phyloP scores from a whole-genome alignment of 2,329 filamentous ascomycete genomes.

The Pseudogymnoascus sp. region DNA sequence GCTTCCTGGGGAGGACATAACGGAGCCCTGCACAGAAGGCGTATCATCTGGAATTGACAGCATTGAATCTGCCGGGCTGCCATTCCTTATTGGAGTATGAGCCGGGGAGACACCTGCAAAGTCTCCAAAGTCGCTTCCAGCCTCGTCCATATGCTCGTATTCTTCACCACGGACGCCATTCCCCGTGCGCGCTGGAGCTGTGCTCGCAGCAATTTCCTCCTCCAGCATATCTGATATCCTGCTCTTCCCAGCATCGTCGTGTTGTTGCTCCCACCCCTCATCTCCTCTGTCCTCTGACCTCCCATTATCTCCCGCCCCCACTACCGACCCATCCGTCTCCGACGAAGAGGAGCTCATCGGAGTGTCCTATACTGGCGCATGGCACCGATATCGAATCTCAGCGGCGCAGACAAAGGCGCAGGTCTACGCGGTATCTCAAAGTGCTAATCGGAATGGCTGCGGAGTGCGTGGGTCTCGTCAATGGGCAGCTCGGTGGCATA shows the following conservation, averaged over 20 bases:
- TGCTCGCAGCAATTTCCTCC: conserved; percentile 26
- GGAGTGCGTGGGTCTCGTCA: neutral
- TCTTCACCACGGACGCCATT: conserved; percentile 30
- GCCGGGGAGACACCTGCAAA: conserved; percentile 50
- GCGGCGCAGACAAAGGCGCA: conserved; percentile 1
- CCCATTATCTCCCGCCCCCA: conserved; percentile 43
- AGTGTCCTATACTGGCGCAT: conserved; percentile 32
- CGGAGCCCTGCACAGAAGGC: conserved; percentile 67
- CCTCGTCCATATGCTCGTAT: conserved; percentile 27
- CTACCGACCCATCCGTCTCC: conserved; percentile 48
- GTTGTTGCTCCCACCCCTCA: conserved; percentile 18
- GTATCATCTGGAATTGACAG: conserved; percentile 75
- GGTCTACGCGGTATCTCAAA: neutral
- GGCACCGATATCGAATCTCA: conserved; percentile 22
- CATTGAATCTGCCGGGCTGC: conserved; percentile 62
- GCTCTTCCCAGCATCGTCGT: conserved; percentile 35
- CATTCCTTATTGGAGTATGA: conserved; percentile 45
- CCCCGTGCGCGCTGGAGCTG: conserved; percentile 18
- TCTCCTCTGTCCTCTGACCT: conserved; percentile 19
- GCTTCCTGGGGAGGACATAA: conserved; percentile 62
- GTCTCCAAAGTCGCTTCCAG: conserved; percentile 43
- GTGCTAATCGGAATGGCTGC: neutral
- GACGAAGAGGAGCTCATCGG: conserved; percentile 64
- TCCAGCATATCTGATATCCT: conserved; percentile 32
- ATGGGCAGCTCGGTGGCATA: neutral